Conservation (phyloP, 371 early-diverging fungal species). For the Funneliformis caledonium region DNA sequence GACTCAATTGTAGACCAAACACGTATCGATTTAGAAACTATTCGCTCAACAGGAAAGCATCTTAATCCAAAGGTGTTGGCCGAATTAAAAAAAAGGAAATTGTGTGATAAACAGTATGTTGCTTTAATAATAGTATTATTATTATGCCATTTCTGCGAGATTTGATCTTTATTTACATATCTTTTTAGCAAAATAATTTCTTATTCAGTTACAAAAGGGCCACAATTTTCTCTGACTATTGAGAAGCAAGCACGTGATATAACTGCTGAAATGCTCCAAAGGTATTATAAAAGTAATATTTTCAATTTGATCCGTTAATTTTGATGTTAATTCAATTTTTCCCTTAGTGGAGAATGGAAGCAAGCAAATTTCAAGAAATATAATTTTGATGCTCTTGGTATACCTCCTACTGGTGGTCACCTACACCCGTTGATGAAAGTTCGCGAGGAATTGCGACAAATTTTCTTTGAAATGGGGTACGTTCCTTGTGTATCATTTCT, state of each 20-base stretch:
- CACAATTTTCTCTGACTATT: constrained; percentile 81
- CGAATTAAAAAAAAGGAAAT: constrained; percentile 89
- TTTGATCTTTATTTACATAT: neutral
- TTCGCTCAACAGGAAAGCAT: constrained; percentile 69
- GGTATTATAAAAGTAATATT: constrained; percentile 47
- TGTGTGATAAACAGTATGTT: constrained; percentile 75
- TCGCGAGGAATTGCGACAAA: constrained; percentile 98
- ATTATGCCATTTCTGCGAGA: neutral
- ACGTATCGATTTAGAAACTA: constrained; percentile 70
- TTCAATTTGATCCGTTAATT: constrained; percentile 24
- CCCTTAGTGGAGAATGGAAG: constrained; percentile 88
- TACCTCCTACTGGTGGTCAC: constrained; percentile 87
- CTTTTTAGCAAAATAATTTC: constrained; percentile 75
- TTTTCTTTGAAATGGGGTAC: constrained; percentile 99
- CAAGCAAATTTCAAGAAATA: constrained; percentile 94
- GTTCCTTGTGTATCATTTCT: neutral
- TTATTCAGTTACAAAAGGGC: constrained; percentile 90
- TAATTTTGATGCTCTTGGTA: constrained; percentile 96
- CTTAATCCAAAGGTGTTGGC: constrained; percentile 69
- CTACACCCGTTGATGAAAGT: constrained; percentile 99
- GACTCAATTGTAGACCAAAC: constrained; percentile 86
- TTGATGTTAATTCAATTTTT: constrained; percentile 42
- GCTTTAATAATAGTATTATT: too few species aligned
- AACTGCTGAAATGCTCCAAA: constrained; percentile 92
- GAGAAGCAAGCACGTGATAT: constrained; percentile 95